A percentile compares a stretch with the other conserved stretches of the same genome.
Evolutionary conservation across 768 basidiomycete species (phyloP).

Genomic region (Gymnopilus junonius): DNA sequence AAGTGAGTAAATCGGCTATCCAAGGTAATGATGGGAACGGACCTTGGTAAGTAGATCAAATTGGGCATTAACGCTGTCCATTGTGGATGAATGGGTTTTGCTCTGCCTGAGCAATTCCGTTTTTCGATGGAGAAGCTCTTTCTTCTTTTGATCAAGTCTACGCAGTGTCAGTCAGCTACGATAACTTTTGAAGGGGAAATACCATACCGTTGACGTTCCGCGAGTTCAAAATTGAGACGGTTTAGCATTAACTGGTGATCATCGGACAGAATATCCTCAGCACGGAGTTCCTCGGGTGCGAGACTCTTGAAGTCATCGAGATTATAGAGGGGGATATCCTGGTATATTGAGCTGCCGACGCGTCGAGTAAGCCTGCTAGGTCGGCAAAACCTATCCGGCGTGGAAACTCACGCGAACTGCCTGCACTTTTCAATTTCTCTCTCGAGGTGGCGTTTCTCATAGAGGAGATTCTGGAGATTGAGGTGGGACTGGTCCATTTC

Average conservation of each 20-base stretch:
- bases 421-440: constrained; percentile 92
- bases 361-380: neutral
- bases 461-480: constrained; percentile 83
- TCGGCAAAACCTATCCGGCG: neutral
- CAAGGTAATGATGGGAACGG: constrained; percentile 6
- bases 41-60: constrained; percentile 82
- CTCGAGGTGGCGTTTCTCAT: constrained; percentile 89
- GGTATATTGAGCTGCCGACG: constrained; percentile 75
- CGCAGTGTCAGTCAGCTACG: neutral
- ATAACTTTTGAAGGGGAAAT: constrained; percentile 12
- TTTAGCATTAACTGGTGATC: constrained; percentile 89
- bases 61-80: constrained; percentile 80
- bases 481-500: constrained; percentile 93
- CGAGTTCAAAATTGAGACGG: constrained; percentile 84
- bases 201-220: constrained; percentile 82
- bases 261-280: constrained; percentile 62
- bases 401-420: constrained; percentile 78
- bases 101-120: constrained; percentile 83
- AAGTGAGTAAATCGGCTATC: constrained; percentile 4
- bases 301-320: constrained; percentile 69
- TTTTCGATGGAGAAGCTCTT: constrained; percentile 70
- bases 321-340: constrained; percentile 79
- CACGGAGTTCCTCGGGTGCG: constrained; percentile 71
- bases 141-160: constrained; percentile 74
- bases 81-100: constrained; percentile 68